These are phyloP conservation scores for Ogataea ramenticola DNA, from an alignment of 805 yeast species.

Conservation along the genomic window DNA sequence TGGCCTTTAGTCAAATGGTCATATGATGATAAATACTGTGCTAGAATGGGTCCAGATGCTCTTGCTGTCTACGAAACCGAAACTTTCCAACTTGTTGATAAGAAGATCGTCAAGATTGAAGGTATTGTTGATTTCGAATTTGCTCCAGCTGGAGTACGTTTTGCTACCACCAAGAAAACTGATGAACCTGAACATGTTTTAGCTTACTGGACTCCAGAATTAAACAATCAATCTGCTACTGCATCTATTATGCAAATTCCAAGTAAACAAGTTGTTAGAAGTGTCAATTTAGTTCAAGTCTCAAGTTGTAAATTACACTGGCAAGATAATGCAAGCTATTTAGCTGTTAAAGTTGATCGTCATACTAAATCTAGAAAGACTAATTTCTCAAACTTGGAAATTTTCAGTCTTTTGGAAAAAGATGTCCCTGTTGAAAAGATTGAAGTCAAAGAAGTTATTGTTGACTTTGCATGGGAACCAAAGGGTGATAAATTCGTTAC, in stretches of 20 bases:
- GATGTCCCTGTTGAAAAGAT: conserved; percentile 92
- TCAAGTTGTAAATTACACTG: conserved; percentile 85
- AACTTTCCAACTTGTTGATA: conserved; percentile 74
- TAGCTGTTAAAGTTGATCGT: conserved; percentile 94
- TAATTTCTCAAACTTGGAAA: conserved; percentile 82
- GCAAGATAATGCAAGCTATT: conserved; percentile 79
- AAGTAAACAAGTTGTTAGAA: conserved; percentile 73
- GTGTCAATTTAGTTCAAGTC: conserved; percentile 92
- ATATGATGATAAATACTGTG: conserved; percentile 84
- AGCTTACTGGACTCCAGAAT: conserved; percentile 97
- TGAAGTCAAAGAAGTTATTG: conserved; percentile 84
- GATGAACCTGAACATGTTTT: conserved; percentile 57
- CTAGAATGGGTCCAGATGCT: conserved; percentile 90
- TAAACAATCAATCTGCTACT: conserved; percentile 84
- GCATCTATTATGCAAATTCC: conserved; percentile 88
- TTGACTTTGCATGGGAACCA: conserved; percentile 96
- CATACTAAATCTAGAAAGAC: conserved; percentile 95
- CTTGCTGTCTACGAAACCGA: conserved; percentile 78
- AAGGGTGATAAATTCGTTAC: conserved; percentile 78
- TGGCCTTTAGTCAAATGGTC: conserved; percentile 99
- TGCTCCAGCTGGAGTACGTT: conserved; percentile 81
- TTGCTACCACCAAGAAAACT: conserved; percentile 46
- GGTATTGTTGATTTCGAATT: conserved; percentile 89
- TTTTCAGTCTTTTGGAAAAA: conserved; percentile 79
- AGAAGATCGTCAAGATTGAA: conserved; percentile 74